Base-by-base conservation (phyloP, 805 yeast species). In the Candida golubevii region DNA sequence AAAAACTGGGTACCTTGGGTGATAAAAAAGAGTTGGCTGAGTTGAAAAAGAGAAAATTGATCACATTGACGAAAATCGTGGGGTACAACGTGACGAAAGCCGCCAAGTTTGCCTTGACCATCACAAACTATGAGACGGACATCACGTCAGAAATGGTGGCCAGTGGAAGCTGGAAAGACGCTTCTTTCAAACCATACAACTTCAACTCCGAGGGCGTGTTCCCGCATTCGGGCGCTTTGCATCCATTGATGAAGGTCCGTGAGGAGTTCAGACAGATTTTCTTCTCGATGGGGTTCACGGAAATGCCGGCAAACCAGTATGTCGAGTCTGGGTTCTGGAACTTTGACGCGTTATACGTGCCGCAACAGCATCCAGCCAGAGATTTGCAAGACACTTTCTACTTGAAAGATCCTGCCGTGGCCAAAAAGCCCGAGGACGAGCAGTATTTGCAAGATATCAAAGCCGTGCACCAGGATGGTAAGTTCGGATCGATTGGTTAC, bases 361-460 rank as follows among this genome's bases (percentile, higher is more conserved):
- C 99, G 45, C 99, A 93, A 73, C 98, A 93, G 73, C 99, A 93
- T 72, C 99, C 99, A 13, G 99, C 99, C 39, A 84, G 99, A 74
- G 99, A 93, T 66, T 77, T 93, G 65, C 99, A 93, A 71, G 99
- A 93, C 71, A 93, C 99, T 47, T 93, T 93, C 75, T 93, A 93
- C 72, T 77, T 93, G 69, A 91, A 90, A 65, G 98, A 93, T 63
- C 99, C 99, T 30, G 74, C 71, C 39, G 73, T 67, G 49, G 96
- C 96, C 44, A 83, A 82, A 49, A 73, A 77, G 57, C 99, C 98
- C 42, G 81, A 82, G 54, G 99, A 93, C 68, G 74, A 75, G 62
- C 67, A 72, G 58, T 93, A 84, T 72, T 78, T 88, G 79, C 76
- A 82, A 30, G 85, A 86, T 63, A 81, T 88, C 55, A 83, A 82